Evolutionary conservation across 345 rosid genomes (phyloP).

Genomic region (Triadica sebifera): DNA sequence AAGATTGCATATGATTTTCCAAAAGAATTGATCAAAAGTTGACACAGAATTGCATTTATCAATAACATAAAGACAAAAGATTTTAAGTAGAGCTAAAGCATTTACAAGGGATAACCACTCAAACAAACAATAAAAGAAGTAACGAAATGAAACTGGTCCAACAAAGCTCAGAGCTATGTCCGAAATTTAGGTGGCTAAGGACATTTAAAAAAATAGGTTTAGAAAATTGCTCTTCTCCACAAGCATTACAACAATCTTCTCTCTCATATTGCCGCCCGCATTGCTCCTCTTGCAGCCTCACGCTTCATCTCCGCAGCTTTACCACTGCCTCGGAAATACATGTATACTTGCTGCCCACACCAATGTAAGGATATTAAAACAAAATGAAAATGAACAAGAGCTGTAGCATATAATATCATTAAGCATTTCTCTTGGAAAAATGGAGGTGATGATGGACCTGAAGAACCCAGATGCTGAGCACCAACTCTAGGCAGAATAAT

Average conservation of each 20-base stretch:
- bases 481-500: slow-evolving; percentile 27
- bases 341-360: slow-evolving; percentile 33
- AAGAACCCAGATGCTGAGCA: slow-evolving; percentile 34
- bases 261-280: slow-evolving; percentile 25
- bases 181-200: slow-evolving; percentile 6
- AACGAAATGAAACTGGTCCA: not conserved
- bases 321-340: slow-evolving; percentile 38
- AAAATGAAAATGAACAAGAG: not conserved
- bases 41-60: too few relatives aligned
- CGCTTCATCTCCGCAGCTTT: slow-evolving; percentile 34
- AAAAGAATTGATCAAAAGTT: too few relatives aligned
- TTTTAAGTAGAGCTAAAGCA: not conserved
- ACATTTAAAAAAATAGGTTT: slow-evolving; percentile 12
- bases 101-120: slow-evolving; percentile 12
- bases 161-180: slow-evolving; percentile 2
- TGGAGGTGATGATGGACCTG: slow-evolving; percentile 17
- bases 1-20: too few relatives aligned
- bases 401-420: not conserved
- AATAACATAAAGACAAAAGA: not conserved
- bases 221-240: not conserved
- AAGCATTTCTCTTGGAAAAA: not conserved
- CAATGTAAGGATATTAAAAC: not conserved
- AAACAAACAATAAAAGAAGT: not conserved
- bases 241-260: too few relatives aligned
- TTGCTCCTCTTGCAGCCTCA: slow-evolving; percentile 36